A percentile compares a stretch with the other conserved stretches of the same genome.
phyloP scores from a whole-genome alignment of 2,329 filamentous ascomycete species.

The Ophiocordyceps sinensis region DNA sequence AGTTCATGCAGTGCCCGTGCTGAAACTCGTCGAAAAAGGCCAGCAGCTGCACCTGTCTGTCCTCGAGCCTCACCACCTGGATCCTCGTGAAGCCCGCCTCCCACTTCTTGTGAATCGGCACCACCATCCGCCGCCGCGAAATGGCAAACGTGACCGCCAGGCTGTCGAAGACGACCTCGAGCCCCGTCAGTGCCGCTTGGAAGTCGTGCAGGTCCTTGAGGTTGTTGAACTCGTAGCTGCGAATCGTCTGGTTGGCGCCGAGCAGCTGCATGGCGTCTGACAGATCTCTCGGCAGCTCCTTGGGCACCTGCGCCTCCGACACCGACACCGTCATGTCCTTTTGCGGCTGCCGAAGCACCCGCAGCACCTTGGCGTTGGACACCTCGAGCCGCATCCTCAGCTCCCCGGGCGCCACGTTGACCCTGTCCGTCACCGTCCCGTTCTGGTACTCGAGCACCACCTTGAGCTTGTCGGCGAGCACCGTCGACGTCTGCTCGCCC shows the following conservation, averaged over 20 bases:
- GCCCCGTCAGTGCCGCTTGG: slow-evolving; percentile 67
- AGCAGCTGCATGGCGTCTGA: slow-evolving; percentile 47
- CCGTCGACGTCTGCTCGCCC: slow-evolving; percentile 44
- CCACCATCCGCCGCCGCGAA: slow-evolving; percentile 72
- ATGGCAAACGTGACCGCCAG: slow-evolving; percentile 66
- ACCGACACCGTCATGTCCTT: slow-evolving; percentile 64
- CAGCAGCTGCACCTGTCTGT: slow-evolving; percentile 61
- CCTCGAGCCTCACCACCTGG: slow-evolving; percentile 58
- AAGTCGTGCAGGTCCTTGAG: slow-evolving; percentile 62
- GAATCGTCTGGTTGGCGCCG: slow-evolving; percentile 46
- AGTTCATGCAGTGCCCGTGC: slow-evolving; percentile 80
- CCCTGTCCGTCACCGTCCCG: slow-evolving; percentile 66
- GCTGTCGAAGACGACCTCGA: slow-evolving; percentile 59
- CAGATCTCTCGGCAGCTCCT: slow-evolving; percentile 49
- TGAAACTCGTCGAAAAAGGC: slow-evolving; percentile 83
- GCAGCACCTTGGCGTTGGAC: slow-evolving; percentile 44
- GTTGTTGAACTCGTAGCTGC: slow-evolving; percentile 55
- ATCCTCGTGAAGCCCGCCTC: slow-evolving; percentile 68
- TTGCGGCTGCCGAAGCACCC: slow-evolving; percentile 58
- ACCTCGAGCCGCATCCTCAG: slow-evolving; percentile 52
- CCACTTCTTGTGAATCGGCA: slow-evolving; percentile 91
- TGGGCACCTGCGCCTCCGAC: slow-evolving; percentile 48
- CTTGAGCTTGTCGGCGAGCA: slow-evolving; percentile 63
- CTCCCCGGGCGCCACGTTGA: slow-evolving; percentile 70
- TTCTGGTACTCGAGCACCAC: slow-evolving; percentile 62